Percentiles rank a stretch among this genome's conserved stretches.
Evolutionary conservation across 1,139 yeast species (phyloP).

Genomic region (Blastobotrys proliferans): DNA sequence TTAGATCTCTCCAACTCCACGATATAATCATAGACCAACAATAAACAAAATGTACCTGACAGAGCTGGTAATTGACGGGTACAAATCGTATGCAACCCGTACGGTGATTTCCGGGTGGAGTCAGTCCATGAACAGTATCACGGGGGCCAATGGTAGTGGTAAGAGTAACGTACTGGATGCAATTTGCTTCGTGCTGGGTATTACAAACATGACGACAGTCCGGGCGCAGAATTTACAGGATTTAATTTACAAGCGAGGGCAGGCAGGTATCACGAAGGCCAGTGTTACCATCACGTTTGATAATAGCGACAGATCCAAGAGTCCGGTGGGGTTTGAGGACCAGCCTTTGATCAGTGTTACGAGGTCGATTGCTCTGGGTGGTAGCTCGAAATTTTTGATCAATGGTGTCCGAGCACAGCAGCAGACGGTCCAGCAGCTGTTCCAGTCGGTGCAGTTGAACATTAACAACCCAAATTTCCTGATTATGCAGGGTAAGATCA

Average conservation of each 20-base stretch:
- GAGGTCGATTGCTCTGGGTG: conserved; percentile 86
- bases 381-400: conserved; percentile 84
- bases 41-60: conserved; percentile 73
- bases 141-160: conserved; percentile 97
- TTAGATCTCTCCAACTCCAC: too few species aligned
- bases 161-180: conserved; percentile 94
- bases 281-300: conserved; percentile 95
- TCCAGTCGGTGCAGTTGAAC: conserved; percentile 92
- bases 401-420: conserved; percentile 98
- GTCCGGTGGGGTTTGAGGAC: conserved; percentile 86
- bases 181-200: conserved; percentile 96
- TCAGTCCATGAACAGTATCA: conserved; percentile 92
- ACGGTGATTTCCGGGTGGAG: conserved; percentile 97
- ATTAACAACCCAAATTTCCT: conserved; percentile 95
- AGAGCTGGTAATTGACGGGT: conserved; percentile 93
- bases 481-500: conserved; percentile 98
- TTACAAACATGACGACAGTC: conserved; percentile 88
- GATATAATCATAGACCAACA: too few species aligned
- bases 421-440: conserved; percentile 81
- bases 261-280: conserved; percentile 96
- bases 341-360: conserved; percentile 83
- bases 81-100: conserved; percentile 95
- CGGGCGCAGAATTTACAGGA: conserved; percentile 93
- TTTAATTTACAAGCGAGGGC: conserved; percentile 92
- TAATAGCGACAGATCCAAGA: conserved; percentile 65